Evolutionary conservation across 805 yeast species (phyloP), one percentile per base, ranked within the genome.

Genomic region (Hanseniaspora singularis): DNA sequence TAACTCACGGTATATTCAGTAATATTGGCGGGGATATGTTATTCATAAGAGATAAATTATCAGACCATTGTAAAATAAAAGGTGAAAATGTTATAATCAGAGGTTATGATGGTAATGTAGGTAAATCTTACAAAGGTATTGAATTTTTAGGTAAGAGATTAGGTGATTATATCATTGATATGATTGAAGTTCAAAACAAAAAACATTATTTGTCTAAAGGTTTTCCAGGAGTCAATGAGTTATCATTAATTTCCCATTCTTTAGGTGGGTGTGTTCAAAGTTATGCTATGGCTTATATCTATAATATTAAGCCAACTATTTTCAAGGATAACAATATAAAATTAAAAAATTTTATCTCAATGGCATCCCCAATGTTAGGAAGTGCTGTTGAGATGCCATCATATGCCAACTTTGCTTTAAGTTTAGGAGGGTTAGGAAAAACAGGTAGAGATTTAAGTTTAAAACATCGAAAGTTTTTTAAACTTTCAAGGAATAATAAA

Each of bases 1-100:
- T 88, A 11, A 86, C 96, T 0, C 98, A 92, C 61, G 98, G 98
- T 0, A 71, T 92, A 22, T 94, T 86, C 57, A 84, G 96, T 1
- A 92, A 88, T 56, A 73, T 79, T 4, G 79, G 92, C 1, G 86
- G 95, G 10, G 98, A 92, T 61, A 76, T 92, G 94, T 69, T 84
- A 16, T 88, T 80, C 55, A 56, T 89, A 49, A 87, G 87, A 53
- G 97, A 92, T 56, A 72, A 71, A 54, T 74, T 92, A 14, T 92
- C 84, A 52, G 59, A 65, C 23, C 57, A 53, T 40, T 49, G 61
- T 0, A 66, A 66, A 4, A 70, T 72, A 0, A 60, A 71, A 0
- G 69, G 73, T 2, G 81, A 77, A 40, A 85, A 85, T 56, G 64
- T 88, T 4, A 74, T 88, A 2, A 81, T 89, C 3, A 70, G 94